phyloP scores from a whole-genome alignment of 1,284 basidiomycete species.

The Apiotrichum gracile region DNA sequence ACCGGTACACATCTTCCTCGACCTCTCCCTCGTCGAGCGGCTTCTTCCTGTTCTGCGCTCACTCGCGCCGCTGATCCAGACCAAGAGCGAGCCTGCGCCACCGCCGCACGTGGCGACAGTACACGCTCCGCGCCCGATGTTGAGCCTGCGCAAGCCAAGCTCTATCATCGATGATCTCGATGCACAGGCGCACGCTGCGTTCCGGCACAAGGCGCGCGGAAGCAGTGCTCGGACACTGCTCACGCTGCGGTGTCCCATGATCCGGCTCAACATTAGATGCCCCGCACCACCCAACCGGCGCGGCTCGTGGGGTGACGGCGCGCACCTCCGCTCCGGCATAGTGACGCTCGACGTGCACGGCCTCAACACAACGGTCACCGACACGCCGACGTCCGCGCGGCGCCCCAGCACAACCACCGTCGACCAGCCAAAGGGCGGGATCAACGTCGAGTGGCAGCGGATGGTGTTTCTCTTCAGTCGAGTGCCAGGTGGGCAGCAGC shows the following conservation, averaged over 20 bases:
- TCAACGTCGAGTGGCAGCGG: slow-evolving; percentile 33
- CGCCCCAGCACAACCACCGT: neutral
- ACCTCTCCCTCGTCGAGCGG: slow-evolving; percentile 55
- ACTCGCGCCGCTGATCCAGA: slow-evolving; percentile 28
- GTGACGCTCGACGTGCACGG: slow-evolving; percentile 43
- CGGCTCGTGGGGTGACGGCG: slow-evolving; percentile 42
- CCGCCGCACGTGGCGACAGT: neutral
- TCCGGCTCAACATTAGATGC: slow-evolving; percentile 43
- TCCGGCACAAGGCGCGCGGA: neutral
- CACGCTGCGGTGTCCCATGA: slow-evolving; percentile 25
- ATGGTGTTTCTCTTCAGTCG: slow-evolving; percentile 42
- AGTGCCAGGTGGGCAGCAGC: slow-evolving; percentile 25
- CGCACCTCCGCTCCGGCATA: slow-evolving; percentile 42
- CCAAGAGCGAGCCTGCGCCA: slow-evolving; percentile 1
- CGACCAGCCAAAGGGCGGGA: slow-evolving; percentile 4
- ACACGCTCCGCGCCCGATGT: neutral
- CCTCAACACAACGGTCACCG: slow-evolving; percentile 14
- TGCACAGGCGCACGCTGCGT: slow-evolving; percentile 3
- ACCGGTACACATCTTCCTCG: slow-evolving; percentile 67
- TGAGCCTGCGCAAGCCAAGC: neutral
- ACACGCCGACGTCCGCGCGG: neutral
- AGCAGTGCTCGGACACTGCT: slow-evolving; percentile 1
- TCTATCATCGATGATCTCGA: slow-evolving; percentile 22
- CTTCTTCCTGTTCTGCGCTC: slow-evolving; percentile 36
- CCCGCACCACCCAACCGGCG: slow-evolving; percentile 39